Evolutionary conservation across 2,329 filamentous ascomycete genomes (phyloP).

Genomic region (Microsporum audouinii): DNA sequence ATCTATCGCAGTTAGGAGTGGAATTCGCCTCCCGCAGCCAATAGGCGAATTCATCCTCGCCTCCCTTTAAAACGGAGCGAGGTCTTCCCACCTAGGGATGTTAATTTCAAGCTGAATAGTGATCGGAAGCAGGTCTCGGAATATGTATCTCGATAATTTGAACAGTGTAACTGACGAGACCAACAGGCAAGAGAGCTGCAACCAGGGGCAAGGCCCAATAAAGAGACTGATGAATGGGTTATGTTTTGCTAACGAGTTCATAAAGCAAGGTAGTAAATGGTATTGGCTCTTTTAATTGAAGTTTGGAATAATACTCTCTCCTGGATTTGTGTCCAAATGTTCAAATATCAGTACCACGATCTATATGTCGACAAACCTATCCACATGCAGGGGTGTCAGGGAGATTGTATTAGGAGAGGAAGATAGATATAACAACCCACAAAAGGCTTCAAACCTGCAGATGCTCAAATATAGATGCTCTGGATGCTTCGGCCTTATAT

Average conservation of each 20-base stretch:
- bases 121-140: not conserved
- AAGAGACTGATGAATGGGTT: not conserved
- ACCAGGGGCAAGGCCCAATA: not conserved
- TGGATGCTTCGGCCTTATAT: not conserved
- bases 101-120: not conserved
- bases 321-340: not conserved
- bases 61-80: not conserved
- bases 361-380: not conserved
- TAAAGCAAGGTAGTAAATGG: not conserved
- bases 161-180: not conserved
- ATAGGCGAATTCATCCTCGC: slow-evolving; percentile 4
- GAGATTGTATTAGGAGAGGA: not conserved
- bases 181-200: not conserved
- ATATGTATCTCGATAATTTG: not conserved
- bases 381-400: not conserved
- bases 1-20: slow-evolving; percentile 32
- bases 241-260: not conserved
- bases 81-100: not conserved
- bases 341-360: not conserved
- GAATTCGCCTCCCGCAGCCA: not conserved
- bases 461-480: not conserved
- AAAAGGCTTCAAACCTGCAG: not conserved
- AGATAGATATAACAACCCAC: not conserved
- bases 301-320: not conserved
- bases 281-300: not conserved